Conservation (phyloP, 768 basidiomycete species). For the Mycena olivaceomarginata region DNA sequence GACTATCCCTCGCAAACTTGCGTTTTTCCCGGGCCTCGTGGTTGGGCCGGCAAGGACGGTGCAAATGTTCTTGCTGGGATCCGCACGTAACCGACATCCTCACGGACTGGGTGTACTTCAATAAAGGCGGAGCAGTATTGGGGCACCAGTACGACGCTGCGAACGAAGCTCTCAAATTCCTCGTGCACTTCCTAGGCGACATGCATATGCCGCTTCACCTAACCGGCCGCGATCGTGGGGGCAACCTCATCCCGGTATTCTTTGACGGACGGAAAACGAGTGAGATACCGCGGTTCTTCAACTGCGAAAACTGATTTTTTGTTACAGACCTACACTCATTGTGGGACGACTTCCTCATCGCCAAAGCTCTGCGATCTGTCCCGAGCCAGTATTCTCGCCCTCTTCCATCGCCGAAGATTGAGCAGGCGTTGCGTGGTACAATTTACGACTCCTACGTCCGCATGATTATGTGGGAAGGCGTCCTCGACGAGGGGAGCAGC, state of each 20-base stretch:
- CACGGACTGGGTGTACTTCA: constrained; percentile 51
- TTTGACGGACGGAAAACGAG: constrained; percentile 86
- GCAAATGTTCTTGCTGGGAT: constrained; percentile 88
- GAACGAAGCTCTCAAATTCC: not conserved
- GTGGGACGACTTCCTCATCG: constrained; percentile 91
- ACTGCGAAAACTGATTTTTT: constrained; percentile 14
- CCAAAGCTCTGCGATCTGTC: constrained; percentile 86
- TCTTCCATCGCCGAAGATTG: constrained; percentile 80
- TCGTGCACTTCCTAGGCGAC: not conserved
- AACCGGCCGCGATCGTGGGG: constrained; percentile 90
- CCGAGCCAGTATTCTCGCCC: constrained; percentile 86
- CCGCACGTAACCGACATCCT: constrained; percentile 81
- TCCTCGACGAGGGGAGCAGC: constrained; percentile 77
- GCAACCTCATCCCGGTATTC: constrained; percentile 85
- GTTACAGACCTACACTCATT: constrained; percentile 89
- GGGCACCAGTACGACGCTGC: too few species aligned
- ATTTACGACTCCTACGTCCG: constrained; percentile 94
- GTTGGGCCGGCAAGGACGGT: constrained; percentile 76
- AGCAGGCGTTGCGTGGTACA: constrained; percentile 80
- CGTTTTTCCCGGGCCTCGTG: constrained; percentile 82
- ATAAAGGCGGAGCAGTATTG: not conserved
- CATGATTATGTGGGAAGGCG: constrained; percentile 90
- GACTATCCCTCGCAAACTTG: constrained; percentile 90
- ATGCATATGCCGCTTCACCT: constrained; percentile 89
- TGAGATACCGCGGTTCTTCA: constrained; percentile 56